Evolutionary conservation across 1,139 yeast species (phyloP), one percentile per base, ranked within the genome.

Genomic region (Protomyces pachydermus): DNA sequence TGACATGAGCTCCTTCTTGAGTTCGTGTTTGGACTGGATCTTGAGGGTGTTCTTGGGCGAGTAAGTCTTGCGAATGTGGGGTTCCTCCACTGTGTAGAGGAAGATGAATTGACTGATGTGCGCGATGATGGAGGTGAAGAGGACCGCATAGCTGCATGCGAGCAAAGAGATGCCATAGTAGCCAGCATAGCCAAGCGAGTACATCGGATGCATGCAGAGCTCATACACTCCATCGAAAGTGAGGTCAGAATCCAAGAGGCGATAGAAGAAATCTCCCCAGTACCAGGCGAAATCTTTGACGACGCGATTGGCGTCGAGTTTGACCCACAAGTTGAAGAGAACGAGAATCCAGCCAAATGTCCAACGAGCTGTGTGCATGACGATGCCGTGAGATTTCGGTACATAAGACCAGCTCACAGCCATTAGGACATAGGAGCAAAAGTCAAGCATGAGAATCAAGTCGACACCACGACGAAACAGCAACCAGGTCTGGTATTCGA

Each of bases 271-370:
- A 74, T 89, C 96, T 38, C 96, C 96, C 96, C 96, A 89, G 75
- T 89, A 89, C 96, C 96, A 89, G 12, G 96, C 96, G 73, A 85
- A 90, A 74, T 89, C 96, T 73, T 89, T 88, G 65, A 89, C 91
- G 28, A 90, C 91, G 69, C 91, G 82, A 74, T 89, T 96, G 46
- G 96, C 96, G 75, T 89, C 93, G 16, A 88, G 78, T 73, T 89
- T 89, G 60, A 89, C 96, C 95, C 95, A 88, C 53, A 87, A 79
- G 72, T 88, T 88, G 78, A 89, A 88, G 56, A 86, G 69, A 66
- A 88, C 82, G 69, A 89, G 79, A 6, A 71, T 68, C 35, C 76
- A 68, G n/a, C 81, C 81, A 4, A 78, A 77, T 14, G 68, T 52
- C 79, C 80, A 77, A 62, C 81, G 71, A 53, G 77, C 73, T 18